Percentiles rank a stretch among this genome's conserved stretches.
Conservation (phyloP, 2,329 filamentous ascomycete species). For the Colletotrichum tropicale region DNA sequence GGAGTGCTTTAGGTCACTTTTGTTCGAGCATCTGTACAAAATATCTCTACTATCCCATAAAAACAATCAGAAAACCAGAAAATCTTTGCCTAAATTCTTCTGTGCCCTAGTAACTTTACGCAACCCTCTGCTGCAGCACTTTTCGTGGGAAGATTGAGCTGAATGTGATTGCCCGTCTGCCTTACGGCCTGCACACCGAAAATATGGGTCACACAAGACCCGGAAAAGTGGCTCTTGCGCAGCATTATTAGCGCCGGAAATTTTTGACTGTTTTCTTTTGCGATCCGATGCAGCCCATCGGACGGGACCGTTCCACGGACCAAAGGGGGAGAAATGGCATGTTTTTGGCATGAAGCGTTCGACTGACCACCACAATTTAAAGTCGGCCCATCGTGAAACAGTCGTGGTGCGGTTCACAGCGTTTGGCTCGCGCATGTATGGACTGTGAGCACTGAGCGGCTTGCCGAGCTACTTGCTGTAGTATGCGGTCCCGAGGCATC, state of each 20-base stretch:
- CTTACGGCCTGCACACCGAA: background rate
- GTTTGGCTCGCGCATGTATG: background rate
- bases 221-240: background rate
- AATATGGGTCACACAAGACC: background rate
- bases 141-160: background rate
- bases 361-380: background rate
- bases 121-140: fast-evolving
- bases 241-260: background rate
- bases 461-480: background rate
- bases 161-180: background rate
- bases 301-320: background rate
- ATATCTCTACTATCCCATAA: background rate
- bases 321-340: background rate
- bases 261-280: background rate
- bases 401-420: background rate
- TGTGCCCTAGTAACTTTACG: background rate
- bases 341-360: background rate
- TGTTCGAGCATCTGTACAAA: background rate
- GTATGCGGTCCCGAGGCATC: background rate
- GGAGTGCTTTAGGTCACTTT: background rate
- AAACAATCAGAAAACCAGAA: background rate
- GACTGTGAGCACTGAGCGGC: background rate
- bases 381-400: background rate
- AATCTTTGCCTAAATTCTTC: fast-evolving
- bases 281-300: background rate